Evolutionary conservation across 495 filamentous ascomycete species (phyloP).

Genomic region (Rostrohypoxylon terebratum): DNA sequence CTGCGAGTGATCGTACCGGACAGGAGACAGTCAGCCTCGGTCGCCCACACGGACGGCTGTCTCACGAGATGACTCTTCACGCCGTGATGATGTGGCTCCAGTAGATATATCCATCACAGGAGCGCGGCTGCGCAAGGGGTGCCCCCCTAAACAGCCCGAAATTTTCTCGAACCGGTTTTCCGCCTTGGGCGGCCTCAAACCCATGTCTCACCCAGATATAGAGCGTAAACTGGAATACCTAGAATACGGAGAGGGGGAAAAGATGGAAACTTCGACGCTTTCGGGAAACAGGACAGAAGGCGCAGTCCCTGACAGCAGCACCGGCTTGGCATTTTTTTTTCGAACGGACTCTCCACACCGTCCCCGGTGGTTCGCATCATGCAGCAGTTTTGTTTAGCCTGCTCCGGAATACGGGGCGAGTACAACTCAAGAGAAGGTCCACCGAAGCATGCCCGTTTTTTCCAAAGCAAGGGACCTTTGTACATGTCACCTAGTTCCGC

Average conservation of each 20-base stretch:
- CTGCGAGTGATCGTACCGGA: conserved; percentile 17
- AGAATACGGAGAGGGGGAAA: background rate
- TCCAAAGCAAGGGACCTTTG: conserved; percentile 1
- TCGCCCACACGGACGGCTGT: conserved; percentile 8
- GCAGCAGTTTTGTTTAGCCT: background rate
- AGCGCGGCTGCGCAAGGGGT: conserved; percentile 4
- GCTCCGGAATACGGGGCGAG: conserved; percentile 1
- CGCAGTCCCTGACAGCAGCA: background rate
- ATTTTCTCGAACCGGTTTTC: background rate
- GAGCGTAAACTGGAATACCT: background rate
- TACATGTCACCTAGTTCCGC: background rate
- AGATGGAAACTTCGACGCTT: background rate
- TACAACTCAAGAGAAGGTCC: background rate
- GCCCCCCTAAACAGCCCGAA: background rate
- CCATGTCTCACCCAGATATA: background rate
- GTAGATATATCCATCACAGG: conserved; percentile 9
- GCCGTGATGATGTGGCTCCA: conserved; percentile 26
- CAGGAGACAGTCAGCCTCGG: conserved; percentile 13
- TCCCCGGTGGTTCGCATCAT: conserved; percentile 14
- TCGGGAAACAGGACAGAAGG: background rate
- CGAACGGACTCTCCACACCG: conserved; percentile 4
- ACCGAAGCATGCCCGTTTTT: background rate
- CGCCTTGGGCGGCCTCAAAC: background rate
- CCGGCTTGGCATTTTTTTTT: background rate
- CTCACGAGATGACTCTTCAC: background rate